Base-by-base conservation (phyloP, 2,329 filamentous ascomycete species). In the Colletotrichum cereale region DNA sequence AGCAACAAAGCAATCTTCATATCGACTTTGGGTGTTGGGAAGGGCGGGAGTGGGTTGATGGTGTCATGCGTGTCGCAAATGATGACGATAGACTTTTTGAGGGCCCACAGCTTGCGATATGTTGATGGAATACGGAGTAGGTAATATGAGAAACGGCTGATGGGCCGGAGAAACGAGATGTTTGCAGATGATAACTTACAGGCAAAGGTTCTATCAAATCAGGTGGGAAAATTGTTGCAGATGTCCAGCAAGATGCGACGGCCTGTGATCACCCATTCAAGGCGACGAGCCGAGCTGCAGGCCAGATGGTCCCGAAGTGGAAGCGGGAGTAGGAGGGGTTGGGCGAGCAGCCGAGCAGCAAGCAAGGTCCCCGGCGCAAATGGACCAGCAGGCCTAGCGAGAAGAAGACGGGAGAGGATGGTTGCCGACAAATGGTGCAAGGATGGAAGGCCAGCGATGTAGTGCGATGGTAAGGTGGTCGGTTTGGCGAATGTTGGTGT, bases 311-410 rank as follows among this genome's bases (percentile, higher is more conserved):
- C 67, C 67, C 42, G n/a, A 67, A 62, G 66, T 12, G 50, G 50
- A 62, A 62, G 53, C 60, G 53, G 65, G 60, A 72, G 53, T 36
- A 26, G 57, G 57, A 64, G 65, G 62, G 53, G 57, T 63, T 48
- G 47, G 21, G 50, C 40, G 34, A n/a, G 57, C 24, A 40, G 53
- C 44, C 52, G 53, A 42, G 61, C 52, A 55, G 55, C 31, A 34
- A 63, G 47, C 68, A 72, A 72, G 69, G 65, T 62, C 69, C 68
- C 69, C 58, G 65, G 65, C 58, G 65, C 65, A 63, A 68, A 34
- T 58, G 58, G 44, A 61, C 65, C 60, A 60, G 47, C 48, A 26
- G 47, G 40, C 44, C 38, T 42, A 48, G 65, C 65, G 31, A 52
- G 34, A 42, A 16, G 42, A 42, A 6, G 47, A 24, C 36, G 21